Percentiles rank a stretch among this genome's conserved stretches.
These are phyloP conservation scores for Fragosphaeria purpurea DNA, from an alignment of 2,329 filamentous ascomycete genomes.

Conservation along the genomic window DNA sequence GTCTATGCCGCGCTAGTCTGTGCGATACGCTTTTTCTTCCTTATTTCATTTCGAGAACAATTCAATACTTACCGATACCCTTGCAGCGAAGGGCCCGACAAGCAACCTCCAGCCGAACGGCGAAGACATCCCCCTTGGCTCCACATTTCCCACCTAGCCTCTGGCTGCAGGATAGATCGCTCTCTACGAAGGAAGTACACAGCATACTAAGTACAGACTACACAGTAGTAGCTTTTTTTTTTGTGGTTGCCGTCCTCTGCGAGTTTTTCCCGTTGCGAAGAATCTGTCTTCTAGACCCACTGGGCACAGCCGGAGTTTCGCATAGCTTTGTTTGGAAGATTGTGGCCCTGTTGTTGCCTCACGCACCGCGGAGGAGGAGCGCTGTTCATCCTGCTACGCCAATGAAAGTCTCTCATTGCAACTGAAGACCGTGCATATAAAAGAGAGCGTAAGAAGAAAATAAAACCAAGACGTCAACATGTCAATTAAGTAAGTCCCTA, in stretches of 20 bases:
- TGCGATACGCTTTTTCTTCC: constrained; percentile 3
- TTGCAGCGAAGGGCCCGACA: not conserved
- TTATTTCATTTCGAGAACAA: not conserved
- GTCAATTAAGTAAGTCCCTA: constrained; percentile 44
- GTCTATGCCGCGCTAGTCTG: not conserved
- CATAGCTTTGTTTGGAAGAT: constrained; percentile 21
- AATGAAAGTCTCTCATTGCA: constrained; percentile 10
- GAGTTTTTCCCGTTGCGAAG: constrained; percentile 17
- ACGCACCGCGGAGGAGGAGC: not conserved
- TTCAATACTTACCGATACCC: no score
- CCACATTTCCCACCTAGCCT: constrained; percentile 7
- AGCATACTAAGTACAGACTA: no score
- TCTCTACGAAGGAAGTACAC: not conserved
- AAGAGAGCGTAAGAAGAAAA: constrained; percentile 12
- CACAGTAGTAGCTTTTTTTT: constrained; percentile 13
- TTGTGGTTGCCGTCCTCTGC: constrained; percentile 21
- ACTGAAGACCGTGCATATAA: not conserved
- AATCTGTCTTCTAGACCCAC: constrained; percentile 14
- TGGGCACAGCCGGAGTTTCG: constrained; percentile 23
- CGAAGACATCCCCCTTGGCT: not conserved
- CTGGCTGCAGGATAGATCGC: constrained; percentile 3
- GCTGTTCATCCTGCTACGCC: constrained; percentile 19
- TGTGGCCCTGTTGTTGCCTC: constrained; percentile 9
- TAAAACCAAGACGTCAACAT: constrained; percentile 21
- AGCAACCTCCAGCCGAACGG: no score